Percentiles rank a stretch among this genome's conserved stretches.
These are phyloP conservation scores for Platismatia glauca DNA, from an alignment of 495 filamentous ascomycete genomes.

Conservation along the genomic window DNA sequence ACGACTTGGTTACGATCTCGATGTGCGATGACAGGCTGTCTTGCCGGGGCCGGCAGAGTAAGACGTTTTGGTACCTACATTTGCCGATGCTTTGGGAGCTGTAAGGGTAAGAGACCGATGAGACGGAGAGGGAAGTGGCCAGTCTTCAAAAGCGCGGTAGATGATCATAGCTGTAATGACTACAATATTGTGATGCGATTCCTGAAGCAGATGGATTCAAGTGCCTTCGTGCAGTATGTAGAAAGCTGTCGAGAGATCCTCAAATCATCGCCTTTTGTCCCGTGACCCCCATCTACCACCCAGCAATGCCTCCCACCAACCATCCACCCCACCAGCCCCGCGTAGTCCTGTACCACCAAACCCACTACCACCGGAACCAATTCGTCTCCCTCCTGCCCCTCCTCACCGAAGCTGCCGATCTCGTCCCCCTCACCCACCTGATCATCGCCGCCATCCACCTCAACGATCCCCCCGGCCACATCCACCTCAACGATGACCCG, in stretches of 20 bases:
- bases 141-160: not conserved
- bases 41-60: not conserved
- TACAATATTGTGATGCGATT: no score
- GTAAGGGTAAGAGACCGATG: not conserved
- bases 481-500: slow-evolving; percentile 70
- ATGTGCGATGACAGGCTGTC: not conserved
- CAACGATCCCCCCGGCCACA: slow-evolving; percentile 46
- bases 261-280: no score
- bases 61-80: not conserved
- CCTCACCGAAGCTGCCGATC: slow-evolving; percentile 35
- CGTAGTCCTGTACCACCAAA: slow-evolving; percentile 67
- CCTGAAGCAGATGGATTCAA: no score
- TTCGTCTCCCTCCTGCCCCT: slow-evolving; percentile 66
- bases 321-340: slow-evolving; percentile 31
- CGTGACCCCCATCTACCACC: not conserved
- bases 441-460: slow-evolving; percentile 76
- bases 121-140: not conserved
- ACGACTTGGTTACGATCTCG: not conserved
- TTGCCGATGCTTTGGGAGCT: not conserved
- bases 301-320: slow-evolving; percentile 9
- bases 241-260: not conserved
- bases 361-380: slow-evolving; percentile 48
- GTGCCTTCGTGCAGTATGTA: no score
- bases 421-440: slow-evolving; percentile 52
- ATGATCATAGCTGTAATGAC: no score